Conservation (phyloP, 768 basidiomycete genomes). For the Amanita rubescens region DNA sequence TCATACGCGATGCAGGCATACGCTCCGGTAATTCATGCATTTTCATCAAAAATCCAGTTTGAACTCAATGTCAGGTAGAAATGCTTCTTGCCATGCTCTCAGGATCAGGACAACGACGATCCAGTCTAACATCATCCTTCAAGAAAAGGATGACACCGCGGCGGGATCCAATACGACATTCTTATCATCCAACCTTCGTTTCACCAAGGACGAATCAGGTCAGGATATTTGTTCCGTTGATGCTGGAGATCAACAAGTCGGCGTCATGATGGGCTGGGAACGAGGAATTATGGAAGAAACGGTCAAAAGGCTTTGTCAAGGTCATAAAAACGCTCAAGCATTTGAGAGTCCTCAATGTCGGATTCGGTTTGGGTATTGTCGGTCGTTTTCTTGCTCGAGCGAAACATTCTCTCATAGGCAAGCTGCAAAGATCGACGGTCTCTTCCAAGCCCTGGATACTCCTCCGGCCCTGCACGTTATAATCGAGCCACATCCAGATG, state of each 20-base stretch:
- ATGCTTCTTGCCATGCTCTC: conserved; percentile 61
- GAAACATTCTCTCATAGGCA: conserved; percentile 2
- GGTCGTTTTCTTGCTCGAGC: conserved; percentile 18
- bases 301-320: conserved; percentile 52
- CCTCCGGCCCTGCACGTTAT: conserved; percentile 76
- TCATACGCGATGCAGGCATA: conserved; percentile 89
- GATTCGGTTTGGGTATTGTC: conserved; percentile 92
- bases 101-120: conserved; percentile 29
- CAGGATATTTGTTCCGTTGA: conserved; percentile 78
- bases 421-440: conserved; percentile 60
- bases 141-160: conserved; percentile 45
- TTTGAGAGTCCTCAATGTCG: conserved; percentile 78
- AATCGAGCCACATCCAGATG: conserved; percentile 91
- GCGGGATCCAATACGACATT: conserved; percentile 62
- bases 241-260: conserved; percentile 68
- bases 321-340: conserved; percentile 40
- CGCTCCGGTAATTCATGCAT: conserved; percentile 59
- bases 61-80: conserved; percentile 34
- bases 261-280: conserved; percentile 99
- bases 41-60: background rate
- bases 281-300: conserved; percentile 78
- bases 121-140: conserved; percentile 35
- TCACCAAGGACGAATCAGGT: conserved; percentile 58
- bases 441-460: conserved; percentile 61
- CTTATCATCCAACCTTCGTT: conserved; percentile 62